phyloP scores from a whole-genome alignment of 768 basidiomycete genomes.

The Rhodotorula graminis region DNA sequence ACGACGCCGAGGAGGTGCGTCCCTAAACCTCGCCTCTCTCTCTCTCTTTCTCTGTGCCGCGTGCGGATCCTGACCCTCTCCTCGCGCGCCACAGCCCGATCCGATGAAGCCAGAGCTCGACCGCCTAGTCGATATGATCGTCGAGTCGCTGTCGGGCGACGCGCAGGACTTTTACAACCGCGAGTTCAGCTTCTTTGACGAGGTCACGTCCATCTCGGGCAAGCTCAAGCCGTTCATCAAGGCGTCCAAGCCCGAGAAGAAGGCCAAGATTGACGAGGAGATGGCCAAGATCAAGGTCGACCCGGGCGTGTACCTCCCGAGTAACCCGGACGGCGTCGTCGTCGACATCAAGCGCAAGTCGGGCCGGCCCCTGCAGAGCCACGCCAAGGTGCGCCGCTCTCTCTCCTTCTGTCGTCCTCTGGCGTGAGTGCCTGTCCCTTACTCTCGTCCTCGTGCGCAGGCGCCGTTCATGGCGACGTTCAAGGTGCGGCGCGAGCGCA shows the following conservation, averaged over 20 bases:
- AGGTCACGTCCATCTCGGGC: slow-evolving; percentile 96
- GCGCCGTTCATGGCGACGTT: slow-evolving; percentile 99
- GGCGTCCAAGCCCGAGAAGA: slow-evolving; percentile 91
- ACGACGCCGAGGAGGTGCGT: slow-evolving; percentile 71
- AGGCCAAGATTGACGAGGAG: slow-evolving; percentile 99
- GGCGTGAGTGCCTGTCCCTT: neutral
- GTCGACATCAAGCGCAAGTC: slow-evolving; percentile 97
- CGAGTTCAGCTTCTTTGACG: slow-evolving; percentile 91
- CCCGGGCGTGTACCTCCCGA: slow-evolving; percentile 92
- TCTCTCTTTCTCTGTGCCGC: neutral
- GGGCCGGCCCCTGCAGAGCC: slow-evolving; percentile 90
- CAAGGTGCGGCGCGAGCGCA: slow-evolving; percentile 81
- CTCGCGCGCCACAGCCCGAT: slow-evolving; percentile 63
- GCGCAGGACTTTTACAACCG: slow-evolving; percentile 84
- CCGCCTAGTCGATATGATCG: slow-evolving; percentile 70
- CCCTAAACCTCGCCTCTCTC: neutral
- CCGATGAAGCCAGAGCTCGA: slow-evolving; percentile 96
- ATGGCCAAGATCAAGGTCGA: slow-evolving; percentile 94
- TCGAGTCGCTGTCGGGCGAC: slow-evolving; percentile 78
- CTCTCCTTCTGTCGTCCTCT: neutral
- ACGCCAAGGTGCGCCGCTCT: slow-evolving; percentile 70
- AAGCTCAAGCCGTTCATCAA: slow-evolving; percentile 96
- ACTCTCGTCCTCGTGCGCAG: slow-evolving; percentile 48
- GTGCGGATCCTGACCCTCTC: no score
- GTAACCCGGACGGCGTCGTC: slow-evolving; percentile 92